Conservation (phyloP, 345 rosid species). For the Dimocarpus longan region DNA sequence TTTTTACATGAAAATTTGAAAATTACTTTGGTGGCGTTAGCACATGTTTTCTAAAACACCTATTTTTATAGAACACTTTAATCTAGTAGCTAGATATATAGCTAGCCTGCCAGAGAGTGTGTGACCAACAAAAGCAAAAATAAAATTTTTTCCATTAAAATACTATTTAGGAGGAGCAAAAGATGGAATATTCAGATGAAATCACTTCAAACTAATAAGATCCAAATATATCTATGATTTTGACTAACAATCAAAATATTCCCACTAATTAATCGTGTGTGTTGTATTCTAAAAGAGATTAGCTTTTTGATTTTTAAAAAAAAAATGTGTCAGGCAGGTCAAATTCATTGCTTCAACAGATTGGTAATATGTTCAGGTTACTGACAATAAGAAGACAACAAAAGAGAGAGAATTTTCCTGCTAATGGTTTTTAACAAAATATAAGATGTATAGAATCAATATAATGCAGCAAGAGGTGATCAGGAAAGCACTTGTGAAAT, state of each 20-base stretch:
- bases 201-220: slow-evolving; percentile 4
- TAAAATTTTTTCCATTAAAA: not conserved
- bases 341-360: slow-evolving; percentile 16
- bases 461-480: not conserved
- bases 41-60: not conserved
- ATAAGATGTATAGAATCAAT: not conserved
- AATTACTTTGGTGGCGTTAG: not conserved
- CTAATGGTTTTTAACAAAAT: not conserved
- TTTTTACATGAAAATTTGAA: slow-evolving; percentile 16
- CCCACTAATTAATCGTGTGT: not conserved
- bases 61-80: not conserved
- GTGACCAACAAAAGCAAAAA: slow-evolving; percentile 19
- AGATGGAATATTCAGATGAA: slow-evolving; percentile 19
- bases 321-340: not conserved
- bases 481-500: not conserved
- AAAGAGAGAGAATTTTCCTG: not conserved
- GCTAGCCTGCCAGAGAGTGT: not conserved
- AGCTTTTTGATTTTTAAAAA: not conserved
- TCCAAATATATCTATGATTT: slow-evolving; percentile 1
- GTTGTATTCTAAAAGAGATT: not conserved
- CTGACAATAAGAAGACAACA: not conserved
- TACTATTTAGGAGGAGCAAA: not conserved
- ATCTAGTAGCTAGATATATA: not conserved
- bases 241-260: slow-evolving; percentile 17
- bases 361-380: not conserved